Conservation (phyloP, 1,284 basidiomycete species). For the Fomitopsis pinicola region DNA sequence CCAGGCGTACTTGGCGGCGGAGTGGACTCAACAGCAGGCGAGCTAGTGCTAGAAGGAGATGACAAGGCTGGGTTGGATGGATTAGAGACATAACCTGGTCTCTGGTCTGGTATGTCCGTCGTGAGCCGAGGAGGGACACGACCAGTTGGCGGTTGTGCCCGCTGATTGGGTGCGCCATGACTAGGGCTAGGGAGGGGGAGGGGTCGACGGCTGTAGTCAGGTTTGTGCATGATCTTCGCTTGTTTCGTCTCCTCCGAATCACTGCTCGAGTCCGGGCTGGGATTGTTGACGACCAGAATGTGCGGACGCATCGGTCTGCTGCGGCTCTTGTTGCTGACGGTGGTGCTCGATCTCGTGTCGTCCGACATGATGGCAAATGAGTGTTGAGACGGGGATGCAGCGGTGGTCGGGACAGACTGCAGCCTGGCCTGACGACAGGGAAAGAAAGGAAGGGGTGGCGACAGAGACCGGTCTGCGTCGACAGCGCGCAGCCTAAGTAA, state of each 20-base stretch:
- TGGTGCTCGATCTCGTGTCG: constrained; percentile 33
- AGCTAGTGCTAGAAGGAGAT: constrained; percentile 62
- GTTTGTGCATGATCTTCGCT: constrained; percentile 16
- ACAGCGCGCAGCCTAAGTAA: constrained; percentile 1
- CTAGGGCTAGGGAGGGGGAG: constrained; percentile 19
- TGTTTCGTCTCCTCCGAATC: constrained; percentile 30
- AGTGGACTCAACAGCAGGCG: constrained; percentile 52
- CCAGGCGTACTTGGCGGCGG: constrained; percentile 66
- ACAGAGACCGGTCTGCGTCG: constrained; percentile 10
- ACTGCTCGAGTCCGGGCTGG: constrained; percentile 48
- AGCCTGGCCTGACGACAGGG: constrained; percentile 8
- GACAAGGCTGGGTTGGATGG: constrained; percentile 52
- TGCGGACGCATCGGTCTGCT: constrained; percentile 16
- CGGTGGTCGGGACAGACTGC: background rate
- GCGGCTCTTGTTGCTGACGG: constrained; percentile 9
- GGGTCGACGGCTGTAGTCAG: constrained; percentile 26
- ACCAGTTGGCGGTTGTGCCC: constrained; percentile 13
- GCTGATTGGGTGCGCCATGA: constrained; percentile 13
- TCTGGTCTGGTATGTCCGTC: constrained; percentile 32
- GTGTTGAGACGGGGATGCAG: constrained; percentile 4
- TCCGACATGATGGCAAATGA: constrained; percentile 34
- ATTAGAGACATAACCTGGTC: constrained; percentile 34
- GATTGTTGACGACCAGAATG: constrained; percentile 57
- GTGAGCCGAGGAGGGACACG: constrained; percentile 32
- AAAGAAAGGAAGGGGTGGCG: constrained; percentile 10